Base-by-base conservation (phyloP, 176 grass and related monocot genomes). In the Elymus sibiricus region DNA sequence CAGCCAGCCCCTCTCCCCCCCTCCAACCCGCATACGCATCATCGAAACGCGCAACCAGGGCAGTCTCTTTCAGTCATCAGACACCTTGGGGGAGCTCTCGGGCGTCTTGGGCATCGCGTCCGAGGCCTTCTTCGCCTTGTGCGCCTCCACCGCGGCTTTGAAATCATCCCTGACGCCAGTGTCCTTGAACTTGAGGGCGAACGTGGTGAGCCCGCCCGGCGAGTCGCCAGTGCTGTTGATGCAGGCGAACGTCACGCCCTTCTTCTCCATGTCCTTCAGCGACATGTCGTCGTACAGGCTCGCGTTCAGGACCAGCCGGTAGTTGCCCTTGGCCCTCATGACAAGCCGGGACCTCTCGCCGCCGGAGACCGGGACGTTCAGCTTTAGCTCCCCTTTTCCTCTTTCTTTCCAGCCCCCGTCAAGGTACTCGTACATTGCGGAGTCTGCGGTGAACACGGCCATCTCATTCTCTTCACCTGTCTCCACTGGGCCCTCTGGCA, bases 191-290 rank as follows among this genome's bases (percentile, higher is more conserved):
- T 98, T 98, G 64, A 98, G 79, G 70, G 93, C 93, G 84, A 95
- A 89, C 17, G 96, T 95, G 2, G 76, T 62, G 5, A 92, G 87
- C 9, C 88, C 62, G 9, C 64, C 83, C 25, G 89, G 90, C 22
- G 78, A 81, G 64, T 98, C 93, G 0, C 86, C 34, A 5, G 78
- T 86, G 80, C 93, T 91, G 85, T 95, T 98, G n/a, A 94, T 10
- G 76, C 96, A 95, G 11, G 96, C 93, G 84, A 95, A 98, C 0
- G 88, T 95, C 64, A 94, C 82, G 0, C 93, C 93, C 82, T 88
- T 98, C 88, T 98, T 98, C 43, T 98, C 96, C 96, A 94, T 98
- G 85, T 98, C 90, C 64, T 95, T 95, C 26, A 98, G 81, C 1
- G 86, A 51, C 93, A 98, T 95, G 87, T 95, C 91, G 5, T 89